A percentile compares a stretch with the other conserved stretches of the same genome.
Evolutionary conservation across 1,284 basidiomycete genomes (phyloP).

Genomic region (Coriolopsis trogii): DNA sequence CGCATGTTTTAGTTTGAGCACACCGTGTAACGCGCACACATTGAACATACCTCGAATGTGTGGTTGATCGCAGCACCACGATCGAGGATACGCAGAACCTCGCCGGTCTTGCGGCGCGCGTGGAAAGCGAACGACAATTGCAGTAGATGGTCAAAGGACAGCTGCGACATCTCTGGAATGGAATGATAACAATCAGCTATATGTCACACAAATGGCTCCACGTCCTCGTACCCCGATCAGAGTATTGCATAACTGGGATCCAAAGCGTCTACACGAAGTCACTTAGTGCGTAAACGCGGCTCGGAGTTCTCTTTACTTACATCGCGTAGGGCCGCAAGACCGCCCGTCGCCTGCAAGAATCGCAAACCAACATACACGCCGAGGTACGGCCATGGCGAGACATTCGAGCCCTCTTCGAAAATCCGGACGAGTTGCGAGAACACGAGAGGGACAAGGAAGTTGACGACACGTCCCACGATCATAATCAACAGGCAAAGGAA

Average conservation of each 20-base stretch:
- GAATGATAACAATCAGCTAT: background rate
- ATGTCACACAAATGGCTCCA: background rate
- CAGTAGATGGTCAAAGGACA: constrained; percentile 80
- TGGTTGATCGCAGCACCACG: constrained; percentile 60
- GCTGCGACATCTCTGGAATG: constrained; percentile 69
- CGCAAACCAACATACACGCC: constrained; percentile 63
- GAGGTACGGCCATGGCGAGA: constrained; percentile 65
- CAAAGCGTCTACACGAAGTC: constrained; percentile 56
- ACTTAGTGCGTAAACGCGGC: background rate
- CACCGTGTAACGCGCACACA: background rate
- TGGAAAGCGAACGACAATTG: constrained; percentile 89
- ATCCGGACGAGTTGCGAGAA: constrained; percentile 70
- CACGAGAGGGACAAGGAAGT: constrained; percentile 71
- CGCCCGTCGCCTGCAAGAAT: constrained; percentile 72
- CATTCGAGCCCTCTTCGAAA: constrained; percentile 50
- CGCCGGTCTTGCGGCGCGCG: constrained; percentile 69
- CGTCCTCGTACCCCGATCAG: constrained; percentile 54
- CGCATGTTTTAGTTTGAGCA: background rate
- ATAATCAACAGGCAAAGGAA: constrained; percentile 69
- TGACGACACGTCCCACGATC: constrained; percentile 75
- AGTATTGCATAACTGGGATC: constrained; percentile 89
- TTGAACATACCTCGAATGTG: constrained; percentile 39
- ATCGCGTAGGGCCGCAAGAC: constrained; percentile 70
- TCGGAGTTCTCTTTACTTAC: constrained; percentile 39
- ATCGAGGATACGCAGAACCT: constrained; percentile 68